Percentiles rank a stretch among this genome's conserved stretches.
Conservation (phyloP, 2,329 filamentous ascomycete genomes). For the Pochonia chlamydosporia region DNA sequence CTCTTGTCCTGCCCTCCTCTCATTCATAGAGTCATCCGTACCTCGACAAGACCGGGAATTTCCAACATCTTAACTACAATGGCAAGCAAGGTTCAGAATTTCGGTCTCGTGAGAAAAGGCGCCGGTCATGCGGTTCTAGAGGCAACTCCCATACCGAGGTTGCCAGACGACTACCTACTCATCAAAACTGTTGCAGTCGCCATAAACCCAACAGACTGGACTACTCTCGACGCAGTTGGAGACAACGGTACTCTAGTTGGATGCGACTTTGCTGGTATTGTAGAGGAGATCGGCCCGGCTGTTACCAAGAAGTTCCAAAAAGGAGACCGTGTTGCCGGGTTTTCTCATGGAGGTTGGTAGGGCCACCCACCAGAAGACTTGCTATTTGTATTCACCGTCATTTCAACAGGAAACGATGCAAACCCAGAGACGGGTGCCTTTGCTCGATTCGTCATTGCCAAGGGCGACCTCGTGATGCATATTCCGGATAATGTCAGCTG, state of each 20-base stretch:
- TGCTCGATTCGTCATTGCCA: constrained; percentile 4
- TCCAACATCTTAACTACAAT: too few species aligned
- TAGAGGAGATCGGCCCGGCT: too few species aligned
- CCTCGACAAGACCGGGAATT: too few species aligned
- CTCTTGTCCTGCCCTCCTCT: too few species aligned
- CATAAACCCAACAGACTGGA: neutral
- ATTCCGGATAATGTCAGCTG: constrained; percentile 19
- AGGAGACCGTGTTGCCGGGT: too few species aligned
- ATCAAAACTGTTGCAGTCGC: neutral
- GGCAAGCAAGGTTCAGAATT: neutral
- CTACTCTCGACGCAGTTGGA: neutral
- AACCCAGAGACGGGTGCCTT: neutral
- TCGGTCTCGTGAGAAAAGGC: neutral
- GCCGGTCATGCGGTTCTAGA: neutral
- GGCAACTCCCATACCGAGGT: neutral
- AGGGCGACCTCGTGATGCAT: constrained; percentile 15
- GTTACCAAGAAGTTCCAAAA: too few species aligned
- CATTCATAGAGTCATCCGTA: too few species aligned
- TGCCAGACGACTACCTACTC: neutral
- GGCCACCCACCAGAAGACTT: too few species aligned
- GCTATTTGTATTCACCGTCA: too few species aligned
- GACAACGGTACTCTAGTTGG: neutral
- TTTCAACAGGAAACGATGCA: neutral
- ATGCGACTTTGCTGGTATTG: too few species aligned
- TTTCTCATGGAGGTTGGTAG: too few species aligned